Evolutionary conservation across 345 rosid genomes (phyloP).

Genomic region (Dipteronia dyeriana): DNA sequence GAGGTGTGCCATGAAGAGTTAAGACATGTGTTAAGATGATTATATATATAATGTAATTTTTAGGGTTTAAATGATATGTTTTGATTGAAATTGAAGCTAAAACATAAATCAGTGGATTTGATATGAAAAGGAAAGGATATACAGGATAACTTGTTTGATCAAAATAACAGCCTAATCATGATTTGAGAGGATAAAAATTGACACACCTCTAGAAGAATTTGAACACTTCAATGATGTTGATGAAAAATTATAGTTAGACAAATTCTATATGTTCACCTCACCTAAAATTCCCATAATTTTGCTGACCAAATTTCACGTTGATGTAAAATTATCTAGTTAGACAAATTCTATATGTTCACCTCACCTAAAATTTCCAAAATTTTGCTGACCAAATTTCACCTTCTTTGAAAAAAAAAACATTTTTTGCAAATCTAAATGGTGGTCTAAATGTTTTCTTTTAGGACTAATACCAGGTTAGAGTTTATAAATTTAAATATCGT

Average conservation of each 20-base stretch:
- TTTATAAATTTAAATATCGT: no score
- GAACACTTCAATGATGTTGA: neutral
- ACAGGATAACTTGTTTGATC: neutral
- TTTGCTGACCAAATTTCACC: slow-evolving; percentile 5
- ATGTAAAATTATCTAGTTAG: neutral
- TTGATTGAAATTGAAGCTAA: neutral
- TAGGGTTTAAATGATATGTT: neutral
- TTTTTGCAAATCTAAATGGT: no score
- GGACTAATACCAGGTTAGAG: no score
- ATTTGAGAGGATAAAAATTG: slow-evolving; percentile 20
- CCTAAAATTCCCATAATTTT: slow-evolving; percentile 8
- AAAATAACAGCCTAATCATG: slow-evolving; percentile 22
- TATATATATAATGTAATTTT: neutral
- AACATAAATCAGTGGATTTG: neutral
- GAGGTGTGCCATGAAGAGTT: no score
- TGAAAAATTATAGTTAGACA: neutral
- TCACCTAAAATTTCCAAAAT: neutral
- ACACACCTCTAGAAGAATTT: slow-evolving; percentile 10
- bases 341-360: slow-evolving; percentile 2
- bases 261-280: neutral
- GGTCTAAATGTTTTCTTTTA: no score
- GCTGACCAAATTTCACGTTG: neutral
- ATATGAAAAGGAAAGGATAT: slow-evolving; percentile 9
- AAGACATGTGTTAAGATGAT: no score
- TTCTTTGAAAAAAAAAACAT: neutral